Percentiles rank a stretch among this genome's conserved stretches.
Evolutionary conservation across 2,329 filamentous ascomycete genomes (phyloP).

Genomic region (Colletotrichum musae): DNA sequence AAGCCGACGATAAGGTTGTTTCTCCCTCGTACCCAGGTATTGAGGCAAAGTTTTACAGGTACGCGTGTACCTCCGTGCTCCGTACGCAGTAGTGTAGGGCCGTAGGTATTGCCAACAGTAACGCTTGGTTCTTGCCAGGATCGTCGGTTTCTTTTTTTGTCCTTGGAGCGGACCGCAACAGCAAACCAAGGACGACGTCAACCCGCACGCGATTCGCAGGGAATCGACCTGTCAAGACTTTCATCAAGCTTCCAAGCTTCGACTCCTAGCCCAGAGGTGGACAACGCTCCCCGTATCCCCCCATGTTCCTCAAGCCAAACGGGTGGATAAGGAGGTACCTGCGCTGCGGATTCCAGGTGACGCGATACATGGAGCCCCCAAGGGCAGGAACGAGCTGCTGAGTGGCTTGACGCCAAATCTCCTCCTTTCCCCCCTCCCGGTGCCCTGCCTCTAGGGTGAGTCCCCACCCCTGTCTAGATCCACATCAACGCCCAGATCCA

Average conservation of each 20-base stretch:
- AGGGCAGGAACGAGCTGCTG: constrained; percentile 8
- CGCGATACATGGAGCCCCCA: too few relatives aligned
- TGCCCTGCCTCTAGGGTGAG: too few relatives aligned
- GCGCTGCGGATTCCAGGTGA: too few relatives aligned
- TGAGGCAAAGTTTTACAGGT: too few relatives aligned
- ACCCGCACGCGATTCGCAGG: constrained; percentile 16
- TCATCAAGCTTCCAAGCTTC: background rate
- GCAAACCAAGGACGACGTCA: constrained; percentile 16
- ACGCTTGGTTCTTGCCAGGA: too few relatives aligned
- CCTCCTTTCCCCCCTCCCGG: constrained; percentile 33
- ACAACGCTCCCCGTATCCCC: background rate
- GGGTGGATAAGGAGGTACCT: background rate
- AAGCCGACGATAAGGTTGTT: constrained; percentile 22
- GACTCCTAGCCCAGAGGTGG: background rate
- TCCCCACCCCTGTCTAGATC: constrained; percentile 21
- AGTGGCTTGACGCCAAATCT: constrained; percentile 41
- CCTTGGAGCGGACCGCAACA: background rate
- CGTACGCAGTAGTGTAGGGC: too few relatives aligned
- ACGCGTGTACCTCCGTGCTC: too few relatives aligned
- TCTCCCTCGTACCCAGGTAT: constrained; percentile 4
- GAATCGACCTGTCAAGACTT: constrained; percentile 9
- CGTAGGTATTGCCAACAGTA: too few relatives aligned
- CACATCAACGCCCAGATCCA: background rate
- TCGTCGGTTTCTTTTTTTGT: background rate
- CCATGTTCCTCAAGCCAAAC: constrained; percentile 15